Evolutionary conservation across 495 filamentous ascomycete species (phyloP), one percentile per base, ranked within the genome.

Genomic region (Apodospora peruviana): DNA sequence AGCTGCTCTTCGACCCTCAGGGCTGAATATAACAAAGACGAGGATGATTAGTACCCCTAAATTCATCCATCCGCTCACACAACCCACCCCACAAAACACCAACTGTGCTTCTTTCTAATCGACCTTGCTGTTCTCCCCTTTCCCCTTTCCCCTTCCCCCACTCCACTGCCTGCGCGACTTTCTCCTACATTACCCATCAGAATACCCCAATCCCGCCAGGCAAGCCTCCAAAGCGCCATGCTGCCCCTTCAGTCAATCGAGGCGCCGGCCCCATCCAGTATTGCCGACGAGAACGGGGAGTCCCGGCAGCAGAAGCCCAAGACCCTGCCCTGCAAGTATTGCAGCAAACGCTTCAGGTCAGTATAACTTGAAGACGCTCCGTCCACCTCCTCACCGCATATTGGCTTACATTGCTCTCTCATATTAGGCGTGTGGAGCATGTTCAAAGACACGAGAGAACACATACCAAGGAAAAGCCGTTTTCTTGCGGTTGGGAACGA

Each of bases 381-480:
- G 11, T 58, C 40, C 56, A 51, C 55, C 62, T 57, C 49, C 54
- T 55, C 49, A 39, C 45, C 27, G 52, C 55, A 57, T 65, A 61
- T 67, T 68, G 62, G 45, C 64, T 71, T 69, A 65, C 65, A 64
- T 66, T 69, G 58, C 50, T 40, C 50, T 67, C 53, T 62, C 58
- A 67, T 62, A 70, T 69, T 68, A 77, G 73, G 66, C 76, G 77
- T 55, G 71, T 80, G 54, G 78, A 81, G 58, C 78, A 81, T 61
- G 69, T 81, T 41, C 75, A 81, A 60, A 72, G 78, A 47, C 78
- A 81, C 56, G 78, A 81, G 59, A 69, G 78, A 61, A 80, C 77
- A 37, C 78, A 81, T 69, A 81, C 77, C 57, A 79, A 79, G 57
- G 73, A 78, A 61, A 80, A 79, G 60, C 78, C 78, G 2, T 81